Base-by-base conservation (phyloP, 1,139 yeast genomes). In the Saccharomyces hybrid region DNA sequence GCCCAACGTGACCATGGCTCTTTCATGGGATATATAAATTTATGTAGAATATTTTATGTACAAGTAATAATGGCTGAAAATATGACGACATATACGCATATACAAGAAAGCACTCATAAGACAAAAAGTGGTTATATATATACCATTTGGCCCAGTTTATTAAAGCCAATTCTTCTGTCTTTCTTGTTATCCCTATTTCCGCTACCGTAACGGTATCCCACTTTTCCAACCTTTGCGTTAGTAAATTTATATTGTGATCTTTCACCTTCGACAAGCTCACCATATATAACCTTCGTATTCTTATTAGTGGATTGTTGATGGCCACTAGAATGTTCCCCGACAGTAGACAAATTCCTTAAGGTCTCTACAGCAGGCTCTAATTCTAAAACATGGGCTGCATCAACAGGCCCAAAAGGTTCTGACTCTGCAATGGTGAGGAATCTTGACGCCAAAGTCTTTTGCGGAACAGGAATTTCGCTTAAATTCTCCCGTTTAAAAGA, bases 401-500 rank as follows among this genome's bases (percentile, higher is more conserved):
- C 98, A 7, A 90, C 80, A 6, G 98, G 96, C 4, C 97, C 97
- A 70, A 91, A 91, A n/a, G 97, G 96, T 73, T 90, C 95, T 23
- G 91, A 84, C 73, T 93, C 98, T 13, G 97, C 93, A 69, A 93
- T 85, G 25, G 95, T 86, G 69, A 89, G 74, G 75, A 90, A 91
- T 61, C 95, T 79, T 63, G 95, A 91, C 59, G 83, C 84, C 60
- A 86, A 77, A 2, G 97, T 88, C 72, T 86, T 88, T 61, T 82
- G 80, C 26, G 97, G 97, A 55, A 88, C 83, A 32, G 97, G 97
- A 75, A 91, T 88, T 77, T 93, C 98, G n/a, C 96, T 86, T 69
- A 86, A 75, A 66, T 86, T 86, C 67, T 87, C 95, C 8, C 82
- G 78, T 50, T 75, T 73, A 16, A 66, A 65, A 51, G 65, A 67